Conservation (phyloP, 164 flowering plant genomes). For the Houttuynia cordata region DNA sequence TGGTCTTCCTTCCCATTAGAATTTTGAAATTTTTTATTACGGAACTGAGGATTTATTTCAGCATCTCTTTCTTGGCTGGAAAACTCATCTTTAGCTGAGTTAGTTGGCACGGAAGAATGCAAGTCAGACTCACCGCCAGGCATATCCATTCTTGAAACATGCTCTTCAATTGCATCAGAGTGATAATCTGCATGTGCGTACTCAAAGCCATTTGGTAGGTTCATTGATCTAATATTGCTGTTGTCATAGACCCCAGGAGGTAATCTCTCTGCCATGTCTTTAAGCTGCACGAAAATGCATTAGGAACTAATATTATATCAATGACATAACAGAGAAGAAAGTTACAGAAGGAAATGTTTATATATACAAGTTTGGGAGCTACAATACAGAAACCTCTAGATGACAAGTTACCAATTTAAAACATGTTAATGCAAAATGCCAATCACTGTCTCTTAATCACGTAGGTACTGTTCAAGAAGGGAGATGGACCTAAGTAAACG, state of each 20-base stretch:
- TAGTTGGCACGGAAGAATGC: conserved; percentile 18
- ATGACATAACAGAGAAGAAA: background rate
- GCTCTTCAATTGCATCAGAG: conserved; percentile 28
- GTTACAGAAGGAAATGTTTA: background rate
- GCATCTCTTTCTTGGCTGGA: conserved; percentile 12
- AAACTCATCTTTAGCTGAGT: conserved; percentile 19
- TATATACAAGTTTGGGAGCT: background rate
- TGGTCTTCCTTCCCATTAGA: conserved; percentile 22
- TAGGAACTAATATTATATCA: background rate
- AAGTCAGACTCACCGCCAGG: conserved; percentile 15
- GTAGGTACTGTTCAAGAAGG: too few species aligned
- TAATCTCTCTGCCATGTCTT: conserved; percentile 64
- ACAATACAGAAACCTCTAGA: too few species aligned
- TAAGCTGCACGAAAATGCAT: conserved; percentile 30
- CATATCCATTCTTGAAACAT: conserved; percentile 31
- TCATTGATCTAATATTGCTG: conserved; percentile 25
- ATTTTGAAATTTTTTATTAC: conserved; percentile 8
- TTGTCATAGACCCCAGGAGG: conserved; percentile 50
- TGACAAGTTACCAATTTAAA: background rate
- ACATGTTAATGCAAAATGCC: background rate
- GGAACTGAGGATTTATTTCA: conserved; percentile 8
- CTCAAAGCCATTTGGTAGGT: conserved; percentile 44
- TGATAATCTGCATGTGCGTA: conserved; percentile 22
- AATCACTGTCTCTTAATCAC: background rate
- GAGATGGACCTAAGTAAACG: too few species aligned